phyloP scores from a whole-genome alignment of 2,329 filamentous ascomycete genomes.

The Sclerotinia glacialis region DNA sequence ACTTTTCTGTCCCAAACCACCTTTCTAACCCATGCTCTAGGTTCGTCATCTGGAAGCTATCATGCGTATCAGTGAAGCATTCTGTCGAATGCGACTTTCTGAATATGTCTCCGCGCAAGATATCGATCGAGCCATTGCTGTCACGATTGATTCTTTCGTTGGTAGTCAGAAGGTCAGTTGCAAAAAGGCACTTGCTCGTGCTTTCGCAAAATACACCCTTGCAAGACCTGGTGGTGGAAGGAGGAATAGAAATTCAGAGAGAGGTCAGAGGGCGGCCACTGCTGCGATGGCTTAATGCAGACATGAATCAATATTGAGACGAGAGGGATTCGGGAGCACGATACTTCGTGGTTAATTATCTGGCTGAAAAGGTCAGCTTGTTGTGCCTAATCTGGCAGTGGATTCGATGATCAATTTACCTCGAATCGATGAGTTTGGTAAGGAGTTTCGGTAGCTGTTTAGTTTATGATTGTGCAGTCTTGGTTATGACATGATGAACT shows the following conservation, averaged over 20 bases:
- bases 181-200: slow-evolving; percentile 90
- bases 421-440: neutral
- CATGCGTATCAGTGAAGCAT: slow-evolving; percentile 89
- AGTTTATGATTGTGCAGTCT: neutral
- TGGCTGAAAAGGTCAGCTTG: neutral
- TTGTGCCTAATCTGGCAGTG: neutral
- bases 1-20: neutral
- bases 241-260: slow-evolving; percentile 34
- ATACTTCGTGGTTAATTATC: neutral
- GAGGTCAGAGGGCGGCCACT: slow-evolving; percentile 30
- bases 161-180: slow-evolving; percentile 95
- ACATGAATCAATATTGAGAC: neutral
- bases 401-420: neutral
- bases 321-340: neutral
- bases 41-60: slow-evolving; percentile 97
- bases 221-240: slow-evolving; percentile 39
- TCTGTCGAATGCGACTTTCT: slow-evolving; percentile 96
- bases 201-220: slow-evolving; percentile 91
- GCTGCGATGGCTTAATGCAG: slow-evolving; percentile 26
- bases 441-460: slow-evolving; percentile 9
- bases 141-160: slow-evolving; percentile 94
- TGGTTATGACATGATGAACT: slow-evolving; percentile 20
- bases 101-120: slow-evolving; percentile 89
- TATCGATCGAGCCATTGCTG: slow-evolving; percentile 94
- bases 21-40: slow-evolving; percentile 45